phyloP scores from a whole-genome alignment of 306 rosid species.

The Mucuna pruriens region DNA sequence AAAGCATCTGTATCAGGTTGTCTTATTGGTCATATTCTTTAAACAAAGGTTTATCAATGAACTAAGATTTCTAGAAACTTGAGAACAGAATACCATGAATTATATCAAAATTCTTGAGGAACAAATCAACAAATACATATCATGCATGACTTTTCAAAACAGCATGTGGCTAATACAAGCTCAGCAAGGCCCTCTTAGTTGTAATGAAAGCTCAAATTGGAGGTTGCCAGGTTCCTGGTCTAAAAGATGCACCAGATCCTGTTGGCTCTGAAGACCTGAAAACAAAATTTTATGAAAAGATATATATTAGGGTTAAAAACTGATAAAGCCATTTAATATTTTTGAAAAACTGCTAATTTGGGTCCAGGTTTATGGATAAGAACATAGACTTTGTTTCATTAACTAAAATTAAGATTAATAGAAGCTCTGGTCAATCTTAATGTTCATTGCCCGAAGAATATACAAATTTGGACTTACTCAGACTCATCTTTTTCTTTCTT shows the following conservation, averaged over 20 bases:
- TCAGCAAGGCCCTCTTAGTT: constrained; percentile 3
- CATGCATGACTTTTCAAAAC: constrained; percentile 10
- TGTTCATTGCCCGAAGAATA: neutral
- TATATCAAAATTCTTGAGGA: constrained; percentile 27
- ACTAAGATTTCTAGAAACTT: constrained; percentile 24
- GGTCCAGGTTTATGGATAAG: neutral
- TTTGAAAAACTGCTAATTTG: neutral
- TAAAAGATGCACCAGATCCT: constrained; percentile 71
- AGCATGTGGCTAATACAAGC: constrained; percentile 1
- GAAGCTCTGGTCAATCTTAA: constrained; percentile 7
- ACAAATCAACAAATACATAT: constrained; percentile 34
- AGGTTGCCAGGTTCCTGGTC: constrained; percentile 97
- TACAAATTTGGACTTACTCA: constrained; percentile 55
- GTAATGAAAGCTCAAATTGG: constrained; percentile 61
- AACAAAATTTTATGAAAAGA: constrained; percentile 23
- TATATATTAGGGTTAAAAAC: constrained; percentile 15
- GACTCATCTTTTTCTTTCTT: constrained; percentile 46
- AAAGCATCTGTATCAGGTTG: neutral
- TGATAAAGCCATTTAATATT: neutral
- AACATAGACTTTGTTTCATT: neutral
- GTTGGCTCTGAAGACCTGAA: constrained; percentile 81
- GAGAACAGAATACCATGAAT: constrained; percentile 1
- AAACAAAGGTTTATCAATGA: constrained; percentile 28
- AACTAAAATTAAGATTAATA: constrained; percentile 7
- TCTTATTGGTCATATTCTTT: constrained; percentile 16